Base-by-base conservation (phyloP, 306 rosid species). In the Pyrus communis region DNA sequence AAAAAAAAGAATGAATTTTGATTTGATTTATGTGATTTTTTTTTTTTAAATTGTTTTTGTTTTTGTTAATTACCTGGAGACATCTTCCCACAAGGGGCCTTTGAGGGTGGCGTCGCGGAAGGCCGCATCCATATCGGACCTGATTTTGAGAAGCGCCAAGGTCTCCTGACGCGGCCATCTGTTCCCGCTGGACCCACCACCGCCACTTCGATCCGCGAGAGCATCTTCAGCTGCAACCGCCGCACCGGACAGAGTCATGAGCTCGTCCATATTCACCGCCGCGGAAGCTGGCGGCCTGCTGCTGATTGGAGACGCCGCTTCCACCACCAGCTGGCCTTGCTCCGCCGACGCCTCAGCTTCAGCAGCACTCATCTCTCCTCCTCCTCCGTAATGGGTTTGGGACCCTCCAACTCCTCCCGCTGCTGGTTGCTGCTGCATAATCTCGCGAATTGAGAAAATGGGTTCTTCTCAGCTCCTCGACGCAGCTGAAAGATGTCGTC, bases 101-200 rank as follows among this genome's bases (percentile, higher is more conserved):
- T 86, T 86, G 43, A 86, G 84, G 7, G 87, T 78, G 61, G 89
- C 87, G 60, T 86, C 89, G 10, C 89, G 82, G 64, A 86, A 86
- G 8, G 66, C 58, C 1, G 79, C 69, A 67, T 86, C 89, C 89
- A 86, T 83, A 21, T 86, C 89, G 2, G 87, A 86, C 80, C 89
- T 82, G 76, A 86, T 83, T 64, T 66, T 83, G 49, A 86, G 78
- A 30, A 86, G 82, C 7, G 87, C 85, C 3, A 83, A 54, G 3
- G 89, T 83, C 77, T 86, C 89, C 27, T 81, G 89, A 2, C 89
- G 80, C 14, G 89, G 89, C 89, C 89, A 86, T 17, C 89, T 71
- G 33, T 83, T 86, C 5, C 86, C 89, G 1, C 77, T 73, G 40
- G 76, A 74, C 2, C 78, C 71, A 3, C 78, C 73, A 9, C 77